Base-by-base conservation (phyloP, 2,329 filamentous ascomycete genomes). In the Phymatotrichopsis omnivora region DNA sequence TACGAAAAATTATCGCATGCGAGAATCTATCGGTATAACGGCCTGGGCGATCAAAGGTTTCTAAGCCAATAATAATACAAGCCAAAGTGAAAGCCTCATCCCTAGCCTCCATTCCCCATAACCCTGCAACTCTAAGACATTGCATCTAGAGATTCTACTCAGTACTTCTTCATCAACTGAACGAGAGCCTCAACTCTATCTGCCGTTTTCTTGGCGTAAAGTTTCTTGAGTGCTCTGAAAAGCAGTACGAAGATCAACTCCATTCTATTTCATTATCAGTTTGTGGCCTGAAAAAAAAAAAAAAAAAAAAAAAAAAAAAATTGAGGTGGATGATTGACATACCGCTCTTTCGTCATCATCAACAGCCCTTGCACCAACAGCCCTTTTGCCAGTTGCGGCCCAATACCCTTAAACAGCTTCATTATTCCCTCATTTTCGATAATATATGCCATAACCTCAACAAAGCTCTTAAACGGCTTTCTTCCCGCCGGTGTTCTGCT, bases 341-440 rank as follows among this genome's bases (percentile, higher is more conserved):
- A 52, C 83, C 86, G 76, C 67, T 98, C 91, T 68, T 98, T 98
- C 36, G 86, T 91, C 86, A 95, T 98, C 91, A 98, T 98, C 29
- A 98, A 70, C 45, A 98, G 77, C 38, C 91, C 91, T 62, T 98
- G 91, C 2, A 98, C 91, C 37, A 98, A 63, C 41, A 98, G 67
- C 1, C 91, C 91, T 67, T 98, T 98, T 48, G 86, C 65, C 40
- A 98, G 82, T 64, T 98, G 91, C 3, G 91, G 91, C 0, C 78
- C 86, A 56, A 98, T 94, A 31, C 91, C 91, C 68, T 98, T 98
- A 71, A 96, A 98, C 1, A 98, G 71, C n/a, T 82, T 82, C 10
- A 80, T 59, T 1, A 75, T 63, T 3, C 91, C 91, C 62, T 98
- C 91, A 51, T 94, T 79, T 60, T 93, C 71, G 44, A 95, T 67